Evolutionary conservation across 2,329 filamentous ascomycete genomes (phyloP).

Genomic region (Ophiosphaerella korrae): DNA sequence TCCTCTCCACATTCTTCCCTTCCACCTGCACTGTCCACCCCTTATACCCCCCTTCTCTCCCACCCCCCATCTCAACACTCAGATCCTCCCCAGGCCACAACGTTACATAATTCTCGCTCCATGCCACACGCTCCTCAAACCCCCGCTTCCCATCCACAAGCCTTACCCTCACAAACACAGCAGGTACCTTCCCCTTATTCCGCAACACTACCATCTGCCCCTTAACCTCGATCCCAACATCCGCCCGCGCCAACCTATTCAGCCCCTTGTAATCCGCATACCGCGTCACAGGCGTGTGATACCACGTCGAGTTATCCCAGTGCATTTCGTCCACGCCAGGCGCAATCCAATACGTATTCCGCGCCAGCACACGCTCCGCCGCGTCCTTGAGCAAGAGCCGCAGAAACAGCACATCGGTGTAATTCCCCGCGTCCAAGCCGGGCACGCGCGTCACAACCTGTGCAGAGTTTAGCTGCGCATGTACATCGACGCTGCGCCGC

Average conservation of each 20-base stretch:
- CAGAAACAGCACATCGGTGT: conserved; percentile 56
- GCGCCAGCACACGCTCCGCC: conserved; percentile 50
- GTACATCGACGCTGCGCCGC: conserved; percentile 25
- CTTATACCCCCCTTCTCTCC: not conserved
- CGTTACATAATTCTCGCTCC: conserved; percentile 69
- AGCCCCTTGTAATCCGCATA: conserved; percentile 59
- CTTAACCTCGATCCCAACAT: conserved; percentile 7
- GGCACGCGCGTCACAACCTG: conserved; percentile 28
- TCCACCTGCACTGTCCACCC: conserved; percentile 4
- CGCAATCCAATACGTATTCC: conserved; percentile 67
- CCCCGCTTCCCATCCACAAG: conserved; percentile 52
- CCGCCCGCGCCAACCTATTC: conserved; percentile 22
- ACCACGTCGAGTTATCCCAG: conserved; percentile 65
- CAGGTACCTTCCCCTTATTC: conserved; percentile 59
- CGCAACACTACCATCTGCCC: conserved; percentile 51
- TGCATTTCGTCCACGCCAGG: conserved; percentile 55
- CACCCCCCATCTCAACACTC: conserved; percentile 17
- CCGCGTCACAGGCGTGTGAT: conserved; percentile 60
- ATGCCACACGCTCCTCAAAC: conserved; percentile 59
- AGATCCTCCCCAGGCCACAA: conserved; percentile 63
- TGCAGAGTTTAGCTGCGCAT: conserved; percentile 53
- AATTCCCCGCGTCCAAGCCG: conserved; percentile 26
- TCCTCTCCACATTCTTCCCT: conserved; percentile 13
- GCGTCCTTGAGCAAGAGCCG: conserved; percentile 54
- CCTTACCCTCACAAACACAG: conserved; percentile 62